These are phyloP conservation scores for Umbellularia californica DNA, from an alignment of 164 flowering plant species.

Conservation along the genomic window DNA sequence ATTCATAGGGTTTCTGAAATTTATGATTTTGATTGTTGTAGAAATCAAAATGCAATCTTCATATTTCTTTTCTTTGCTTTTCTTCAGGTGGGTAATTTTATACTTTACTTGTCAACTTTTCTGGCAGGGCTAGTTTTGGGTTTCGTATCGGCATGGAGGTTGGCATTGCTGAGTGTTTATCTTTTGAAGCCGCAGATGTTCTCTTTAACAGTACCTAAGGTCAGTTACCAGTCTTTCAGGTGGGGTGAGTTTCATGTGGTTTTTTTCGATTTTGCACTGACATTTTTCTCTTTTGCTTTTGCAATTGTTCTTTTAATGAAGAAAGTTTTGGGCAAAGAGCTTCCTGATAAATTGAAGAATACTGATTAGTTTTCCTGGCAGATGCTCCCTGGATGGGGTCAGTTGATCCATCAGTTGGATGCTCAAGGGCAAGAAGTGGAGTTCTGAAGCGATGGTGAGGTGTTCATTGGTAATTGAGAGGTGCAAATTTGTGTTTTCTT, in stretches of 20 bases:
- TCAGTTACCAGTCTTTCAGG: conserved; percentile 7
- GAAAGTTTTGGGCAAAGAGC: conserved; percentile 54
- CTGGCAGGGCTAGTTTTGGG: too few species aligned
- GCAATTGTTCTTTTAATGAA: conserved; percentile 33
- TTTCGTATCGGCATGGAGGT: too few species aligned
- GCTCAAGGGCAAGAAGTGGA: conserved; percentile 35
- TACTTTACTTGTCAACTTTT: conserved; percentile 88
- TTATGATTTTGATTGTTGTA: too few species aligned
- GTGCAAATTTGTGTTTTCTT: not conserved
- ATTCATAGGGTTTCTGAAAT: too few species aligned
- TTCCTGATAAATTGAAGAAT: conserved; percentile 53
- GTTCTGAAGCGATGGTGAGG: conserved; percentile 32
- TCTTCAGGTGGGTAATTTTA: conserved; percentile 90
- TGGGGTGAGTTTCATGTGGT: not conserved
- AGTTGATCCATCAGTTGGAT: conserved; percentile 39
- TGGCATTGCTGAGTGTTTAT: too few species aligned
- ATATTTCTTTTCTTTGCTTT: not conserved
- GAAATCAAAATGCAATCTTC: not conserved
- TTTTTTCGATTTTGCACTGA: not conserved
- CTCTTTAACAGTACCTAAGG: conserved; percentile 70
- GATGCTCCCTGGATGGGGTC: conserved; percentile 28
- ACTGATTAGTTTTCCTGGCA: conserved; percentile 38
- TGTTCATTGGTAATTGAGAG: conserved; percentile 1
- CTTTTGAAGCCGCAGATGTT: conserved; percentile 62
- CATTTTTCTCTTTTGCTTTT: not conserved